Percentiles rank a stretch among this genome's conserved stretches.
Conservation (phyloP, 306 rosid genomes). For the Vicia villosa region DNA sequence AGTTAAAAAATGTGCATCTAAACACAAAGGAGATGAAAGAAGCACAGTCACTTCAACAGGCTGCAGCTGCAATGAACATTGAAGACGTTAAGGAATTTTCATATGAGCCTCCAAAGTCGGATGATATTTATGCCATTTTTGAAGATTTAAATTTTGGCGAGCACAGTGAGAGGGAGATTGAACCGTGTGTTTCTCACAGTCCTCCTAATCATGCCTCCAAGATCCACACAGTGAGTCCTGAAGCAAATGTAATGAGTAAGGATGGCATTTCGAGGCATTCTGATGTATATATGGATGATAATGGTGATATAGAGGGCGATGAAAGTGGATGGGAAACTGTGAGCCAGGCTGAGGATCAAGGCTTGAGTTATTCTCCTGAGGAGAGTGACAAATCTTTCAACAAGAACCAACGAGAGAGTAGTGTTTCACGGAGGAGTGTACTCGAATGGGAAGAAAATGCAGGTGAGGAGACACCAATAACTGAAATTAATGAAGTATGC, state of each 20-base stretch:
- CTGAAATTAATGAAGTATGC: conserved; percentile 77
- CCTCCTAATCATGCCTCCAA: conserved; percentile 73
- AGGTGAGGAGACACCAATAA: conserved; percentile 61
- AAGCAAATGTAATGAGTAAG: conserved; percentile 46
- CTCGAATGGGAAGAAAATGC: conserved; percentile 80
- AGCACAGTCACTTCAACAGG: conserved; percentile 60
- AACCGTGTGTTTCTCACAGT: conserved; percentile 65
- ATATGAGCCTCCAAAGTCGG: conserved; percentile 71
- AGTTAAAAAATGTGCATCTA: conserved; percentile 41
- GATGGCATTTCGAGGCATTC: conserved; percentile 49
- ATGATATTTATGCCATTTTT: conserved; percentile 75
- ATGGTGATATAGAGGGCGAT: conserved; percentile 80
- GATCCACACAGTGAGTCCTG: conserved; percentile 76
- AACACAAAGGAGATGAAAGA: conserved; percentile 71
- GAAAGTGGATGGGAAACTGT: conserved; percentile 99
- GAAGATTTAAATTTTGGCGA: conserved; percentile 74
- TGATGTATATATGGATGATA: conserved; percentile 53
- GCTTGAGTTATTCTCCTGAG: conserved; percentile 78
- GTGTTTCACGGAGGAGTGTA: conserved; percentile 55
- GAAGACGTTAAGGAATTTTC: conserved; percentile 74
- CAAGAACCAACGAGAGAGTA: conserved; percentile 60
- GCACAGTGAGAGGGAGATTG: conserved; percentile 74
- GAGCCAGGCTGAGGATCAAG: conserved; percentile 89
- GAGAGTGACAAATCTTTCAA: conserved; percentile 65
- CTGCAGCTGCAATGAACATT: conserved; percentile 76